These are phyloP conservation scores for Hirschioporus abietinus DNA, from an alignment of 768 basidiomycete genomes.

Conservation along the genomic window DNA sequence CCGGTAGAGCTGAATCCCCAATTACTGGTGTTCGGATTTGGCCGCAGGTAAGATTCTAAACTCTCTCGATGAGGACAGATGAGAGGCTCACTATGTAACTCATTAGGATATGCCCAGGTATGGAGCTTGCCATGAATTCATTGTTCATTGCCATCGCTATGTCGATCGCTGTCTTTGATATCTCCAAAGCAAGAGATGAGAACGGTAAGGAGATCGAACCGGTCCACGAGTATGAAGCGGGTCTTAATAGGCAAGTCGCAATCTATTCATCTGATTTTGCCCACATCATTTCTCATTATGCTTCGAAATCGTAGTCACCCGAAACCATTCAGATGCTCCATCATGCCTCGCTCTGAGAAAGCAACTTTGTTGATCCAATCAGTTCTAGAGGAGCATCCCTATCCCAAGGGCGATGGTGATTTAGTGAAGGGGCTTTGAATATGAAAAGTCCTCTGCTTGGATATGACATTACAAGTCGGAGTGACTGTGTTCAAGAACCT, in stretches of 20 bases:
- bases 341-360: no score
- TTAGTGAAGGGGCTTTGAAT: no score
- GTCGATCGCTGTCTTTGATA: conserved; percentile 15
- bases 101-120: neutral
- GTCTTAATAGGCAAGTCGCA: neutral
- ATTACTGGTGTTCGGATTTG: conserved; percentile 9
- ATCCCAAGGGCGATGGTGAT: no score
- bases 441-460: no score
- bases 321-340: neutral
- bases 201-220: neutral
- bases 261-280: neutral
- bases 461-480: no score
- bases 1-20: neutral
- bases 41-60: conserved; percentile 7
- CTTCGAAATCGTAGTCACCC: neutral
- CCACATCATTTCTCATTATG: neutral
- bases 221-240: neutral
- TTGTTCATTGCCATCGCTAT: conserved; percentile 10
- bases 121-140: neutral
- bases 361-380: no score
- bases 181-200: conserved; percentile 9
- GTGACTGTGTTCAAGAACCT: no score
- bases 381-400: no score
- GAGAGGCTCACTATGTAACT: neutral
- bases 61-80: neutral